Conservation (phyloP, 2,329 filamentous ascomycete species). For the Kalmusia sp. region DNA sequence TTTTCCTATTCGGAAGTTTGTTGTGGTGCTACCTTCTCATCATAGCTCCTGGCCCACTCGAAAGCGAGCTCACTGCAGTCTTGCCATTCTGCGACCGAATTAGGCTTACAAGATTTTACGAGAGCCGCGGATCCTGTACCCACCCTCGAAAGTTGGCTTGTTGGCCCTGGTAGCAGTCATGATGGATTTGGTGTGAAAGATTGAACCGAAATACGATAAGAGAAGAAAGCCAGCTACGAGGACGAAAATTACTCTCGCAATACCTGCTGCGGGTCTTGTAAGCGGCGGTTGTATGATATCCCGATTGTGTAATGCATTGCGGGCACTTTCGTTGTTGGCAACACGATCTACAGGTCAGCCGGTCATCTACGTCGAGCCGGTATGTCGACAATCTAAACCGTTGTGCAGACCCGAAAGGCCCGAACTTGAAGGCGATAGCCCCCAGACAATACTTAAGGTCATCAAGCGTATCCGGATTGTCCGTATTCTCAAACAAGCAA, state of each 20-base stretch:
- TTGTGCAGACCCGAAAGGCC: background rate
- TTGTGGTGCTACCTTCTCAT: background rate
- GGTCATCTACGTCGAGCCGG: background rate
- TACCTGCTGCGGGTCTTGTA: background rate
- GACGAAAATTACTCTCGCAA: too few species aligned
- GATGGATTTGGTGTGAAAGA: background rate
- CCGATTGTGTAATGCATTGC: background rate
- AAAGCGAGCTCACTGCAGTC: slow-evolving; percentile 1
- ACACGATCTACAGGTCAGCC: background rate
- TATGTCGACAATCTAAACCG: background rate
- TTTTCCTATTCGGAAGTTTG: too few species aligned
- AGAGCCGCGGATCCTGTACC: too few species aligned
- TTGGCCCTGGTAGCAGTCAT: background rate
- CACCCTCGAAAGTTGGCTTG: slow-evolving; percentile 2
- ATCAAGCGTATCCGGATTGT: background rate
- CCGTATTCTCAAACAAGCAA: background rate
- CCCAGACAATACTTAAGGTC: background rate
- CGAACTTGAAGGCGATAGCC: background rate
- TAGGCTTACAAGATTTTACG: background rate
- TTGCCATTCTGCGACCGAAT: background rate
- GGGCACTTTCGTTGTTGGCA: background rate
- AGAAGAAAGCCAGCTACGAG: too few species aligned
- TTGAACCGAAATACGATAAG: too few species aligned
- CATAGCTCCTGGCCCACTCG: background rate
- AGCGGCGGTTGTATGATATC: background rate